Base-by-base conservation (phyloP, 2,329 filamentous ascomycete species). In the Aspergillus caelatus region DNA sequence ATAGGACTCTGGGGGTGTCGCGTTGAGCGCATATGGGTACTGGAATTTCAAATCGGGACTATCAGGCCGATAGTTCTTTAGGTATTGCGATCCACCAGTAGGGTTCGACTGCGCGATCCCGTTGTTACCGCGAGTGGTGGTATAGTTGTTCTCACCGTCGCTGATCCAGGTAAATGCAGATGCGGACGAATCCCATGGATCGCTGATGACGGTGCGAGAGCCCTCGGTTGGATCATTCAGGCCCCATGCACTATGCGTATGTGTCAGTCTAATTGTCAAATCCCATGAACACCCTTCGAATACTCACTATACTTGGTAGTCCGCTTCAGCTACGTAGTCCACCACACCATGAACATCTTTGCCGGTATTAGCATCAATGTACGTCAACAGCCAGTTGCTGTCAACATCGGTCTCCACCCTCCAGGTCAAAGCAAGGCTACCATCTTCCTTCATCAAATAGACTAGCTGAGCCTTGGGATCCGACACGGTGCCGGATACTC, bases 281-380 rank as follows among this genome's bases (percentile, higher is more conserved):
- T 8, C 1, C 12, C 4, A 48, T 10, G 10, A 14, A 5, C 8
- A 54, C 23, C 1, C n/a, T 32, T 5, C 9, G 5, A 26, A 28
- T 28, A 65, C 66, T 61, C 26, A 68, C 66, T 62, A 68, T 12
- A 67, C 66, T 56, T 67, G 55, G 12, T 66, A 68, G 19, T 61
- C 58, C 8, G 66, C 66, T 5, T 61, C 58, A 2, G 64, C 57
- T 2, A 67, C 64, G 32, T 68, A 68, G 59, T 68, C 62, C 2
- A 68, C 46, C 16, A 68, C 62, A 10, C 64, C 66, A 23, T 67
- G 61, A 21, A 68, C 48, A 4, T 43, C 48, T 5, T 60, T 46
- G 36, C 43, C 57, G 14, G 43, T 56, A 3, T 50, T 43, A 9
- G 64, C 64, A 54, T 68, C 66, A 12, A 68, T 45, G 36, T 67